Conservation (phyloP, 2,329 filamentous ascomycete species). For the Phyllosticta citribraziliensis region DNA sequence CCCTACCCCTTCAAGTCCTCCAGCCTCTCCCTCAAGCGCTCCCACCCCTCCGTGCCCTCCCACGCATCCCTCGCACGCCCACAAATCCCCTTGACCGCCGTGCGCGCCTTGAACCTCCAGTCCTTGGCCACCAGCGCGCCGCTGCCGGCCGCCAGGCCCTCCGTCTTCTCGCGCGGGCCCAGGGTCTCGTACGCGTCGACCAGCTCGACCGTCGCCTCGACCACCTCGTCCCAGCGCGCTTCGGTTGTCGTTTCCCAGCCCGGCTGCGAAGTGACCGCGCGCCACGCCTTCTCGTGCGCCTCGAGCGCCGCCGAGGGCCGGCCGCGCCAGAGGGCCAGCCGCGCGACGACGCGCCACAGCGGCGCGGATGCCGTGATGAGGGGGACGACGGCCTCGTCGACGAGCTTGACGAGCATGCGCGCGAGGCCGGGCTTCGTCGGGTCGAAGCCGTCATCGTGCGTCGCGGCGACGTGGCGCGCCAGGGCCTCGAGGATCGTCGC, state of each 20-base stretch:
- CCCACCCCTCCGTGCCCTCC: slow-evolving; percentile 68
- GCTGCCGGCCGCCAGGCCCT: slow-evolving; percentile 39
- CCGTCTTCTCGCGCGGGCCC: slow-evolving; percentile 38
- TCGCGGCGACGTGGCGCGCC: slow-evolving; percentile 57
- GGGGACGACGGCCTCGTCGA: slow-evolving; percentile 67
- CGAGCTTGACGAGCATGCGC: slow-evolving; percentile 56
- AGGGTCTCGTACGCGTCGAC: slow-evolving; percentile 77
- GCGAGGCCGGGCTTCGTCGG: slow-evolving; percentile 39
- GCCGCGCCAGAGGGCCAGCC: slow-evolving; percentile 62
- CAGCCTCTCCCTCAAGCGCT: slow-evolving; percentile 42
- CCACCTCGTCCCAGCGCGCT: slow-evolving; percentile 60
- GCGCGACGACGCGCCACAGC: slow-evolving; percentile 67
- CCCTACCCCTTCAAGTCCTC: slow-evolving; percentile 29
- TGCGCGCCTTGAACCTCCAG: slow-evolving; percentile 85
- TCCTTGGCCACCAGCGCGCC: slow-evolving; percentile 59
- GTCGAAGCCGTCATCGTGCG: slow-evolving; percentile 32
- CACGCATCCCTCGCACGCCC: slow-evolving; percentile 71
- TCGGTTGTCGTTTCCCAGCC: slow-evolving; percentile 44
- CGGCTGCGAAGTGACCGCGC: slow-evolving; percentile 52
- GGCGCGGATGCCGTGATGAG: slow-evolving; percentile 71
- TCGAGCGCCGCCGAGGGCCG: slow-evolving; percentile 66
- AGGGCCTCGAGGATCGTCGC: slow-evolving; percentile 60
- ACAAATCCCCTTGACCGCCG: slow-evolving; percentile 72
- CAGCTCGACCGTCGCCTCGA: slow-evolving; percentile 69
- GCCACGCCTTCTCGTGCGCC: slow-evolving; percentile 83